Evolutionary conservation across 768 basidiomycete species (phyloP).

Genomic region (Rhodotorula sphaerocarpa): DNA sequence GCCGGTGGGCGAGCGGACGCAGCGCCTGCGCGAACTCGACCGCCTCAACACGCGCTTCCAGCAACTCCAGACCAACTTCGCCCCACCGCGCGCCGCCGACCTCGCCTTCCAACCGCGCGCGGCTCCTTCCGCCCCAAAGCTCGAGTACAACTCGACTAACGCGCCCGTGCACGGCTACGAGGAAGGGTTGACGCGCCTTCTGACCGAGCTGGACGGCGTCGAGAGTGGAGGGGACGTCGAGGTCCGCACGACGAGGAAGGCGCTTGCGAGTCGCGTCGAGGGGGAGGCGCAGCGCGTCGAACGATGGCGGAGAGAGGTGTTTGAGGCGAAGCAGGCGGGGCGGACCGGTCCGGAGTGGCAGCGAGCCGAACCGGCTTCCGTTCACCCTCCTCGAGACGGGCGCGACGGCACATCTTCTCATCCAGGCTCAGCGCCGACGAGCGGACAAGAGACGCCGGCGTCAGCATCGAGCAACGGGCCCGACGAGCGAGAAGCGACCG

Average conservation of each 20-base stretch:
- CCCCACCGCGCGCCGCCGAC: not conserved
- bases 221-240: slow-evolving; percentile 56
- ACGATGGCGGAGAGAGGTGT: not conserved
- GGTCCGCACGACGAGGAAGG: slow-evolving; percentile 52
- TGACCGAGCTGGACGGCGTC: slow-evolving; percentile 61
- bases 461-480: too few relatives aligned
- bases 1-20: slow-evolving; percentile 42
- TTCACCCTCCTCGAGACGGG: not conserved
- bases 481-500: too few relatives aligned
- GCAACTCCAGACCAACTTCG: not conserved
- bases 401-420: not conserved
- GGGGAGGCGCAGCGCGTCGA: slow-evolving; percentile 51
- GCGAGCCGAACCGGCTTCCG: not conserved
- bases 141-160: slow-evolving; percentile 59
- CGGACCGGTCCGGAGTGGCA: slow-evolving; percentile 16
- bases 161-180: slow-evolving; percentile 56
- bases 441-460: too few relatives aligned
- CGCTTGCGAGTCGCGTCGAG: slow-evolving; percentile 56
- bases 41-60: not conserved
- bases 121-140: slow-evolving; percentile 40
- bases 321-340: slow-evolving; percentile 37
- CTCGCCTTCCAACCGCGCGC: slow-evolving; percentile 8
- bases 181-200: slow-evolving; percentile 57
- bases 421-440: too few relatives aligned
- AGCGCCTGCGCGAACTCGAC: slow-evolving; percentile 40